Percentiles rank a stretch among this genome's conserved stretches.
phyloP scores from a whole-genome alignment of 495 filamentous ascomycete genomes.

The Terfezia boudieri region DNA sequence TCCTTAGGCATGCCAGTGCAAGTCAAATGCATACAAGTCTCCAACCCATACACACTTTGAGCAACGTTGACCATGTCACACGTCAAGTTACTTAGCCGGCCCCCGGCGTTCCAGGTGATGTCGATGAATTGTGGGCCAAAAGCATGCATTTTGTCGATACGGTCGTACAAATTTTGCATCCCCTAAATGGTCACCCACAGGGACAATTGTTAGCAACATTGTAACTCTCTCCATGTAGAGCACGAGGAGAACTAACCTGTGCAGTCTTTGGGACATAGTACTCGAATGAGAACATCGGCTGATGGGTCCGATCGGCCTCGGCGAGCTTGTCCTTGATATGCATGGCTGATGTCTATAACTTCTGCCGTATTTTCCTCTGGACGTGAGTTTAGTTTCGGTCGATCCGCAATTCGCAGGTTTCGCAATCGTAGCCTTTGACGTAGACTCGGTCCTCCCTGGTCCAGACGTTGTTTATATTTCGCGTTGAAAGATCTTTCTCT shows the following conservation, averaged over 20 bases:
- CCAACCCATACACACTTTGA: conserved; percentile 86
- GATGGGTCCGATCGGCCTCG: conserved; percentile 49
- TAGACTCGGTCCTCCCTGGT: too few species aligned
- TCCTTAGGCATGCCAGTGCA: conserved; percentile 93
- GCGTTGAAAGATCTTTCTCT: too few species aligned
- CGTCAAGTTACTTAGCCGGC: conserved; percentile 70
- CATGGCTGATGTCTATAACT: not conserved
- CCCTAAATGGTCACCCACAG: conserved; percentile 27
- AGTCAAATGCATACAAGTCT: conserved; percentile 98
- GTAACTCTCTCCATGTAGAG: too few species aligned
- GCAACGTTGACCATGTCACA: conserved; percentile 96
- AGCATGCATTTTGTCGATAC: conserved; percentile 96
- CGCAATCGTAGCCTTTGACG: too few species aligned
- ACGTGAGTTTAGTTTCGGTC: too few species aligned
- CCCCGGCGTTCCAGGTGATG: conserved; percentile 96
- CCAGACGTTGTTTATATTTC: too few species aligned
- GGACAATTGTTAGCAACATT: too few species aligned
- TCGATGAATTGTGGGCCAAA: conserved; percentile 91
- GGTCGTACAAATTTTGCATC: conserved; percentile 97
- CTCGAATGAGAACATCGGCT: conserved; percentile 90
- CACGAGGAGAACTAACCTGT: conserved; percentile 25
- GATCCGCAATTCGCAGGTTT: too few species aligned
- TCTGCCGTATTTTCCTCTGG: too few species aligned
- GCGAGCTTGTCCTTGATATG: conserved; percentile 87
- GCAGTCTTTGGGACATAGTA: conserved; percentile 99